phyloP scores from a whole-genome alignment of 208 protist species.

The Leptomonas pyrrhocoris region DNA sequence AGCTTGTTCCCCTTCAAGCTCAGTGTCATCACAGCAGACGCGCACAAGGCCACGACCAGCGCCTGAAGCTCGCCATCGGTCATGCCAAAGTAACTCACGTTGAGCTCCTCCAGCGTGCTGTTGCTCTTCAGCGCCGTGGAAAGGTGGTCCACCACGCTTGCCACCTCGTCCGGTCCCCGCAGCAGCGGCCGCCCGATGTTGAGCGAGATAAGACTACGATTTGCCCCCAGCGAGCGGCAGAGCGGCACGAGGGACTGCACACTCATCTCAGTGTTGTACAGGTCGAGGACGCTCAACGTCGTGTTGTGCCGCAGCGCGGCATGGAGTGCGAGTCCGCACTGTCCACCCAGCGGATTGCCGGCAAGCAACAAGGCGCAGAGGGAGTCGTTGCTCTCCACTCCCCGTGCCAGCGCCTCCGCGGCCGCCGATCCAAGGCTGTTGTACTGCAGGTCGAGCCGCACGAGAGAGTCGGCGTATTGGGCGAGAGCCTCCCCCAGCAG shows the following conservation, averaged over 20 bases:
- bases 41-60: slow-evolving; percentile 55
- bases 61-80: slow-evolving; percentile 48
- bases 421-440: slow-evolving; percentile 61
- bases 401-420: slow-evolving; percentile 43
- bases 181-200: slow-evolving; percentile 73
- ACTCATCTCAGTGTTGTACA: slow-evolving; percentile 56
- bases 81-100: slow-evolving; percentile 59
- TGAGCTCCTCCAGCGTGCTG: slow-evolving; percentile 46
- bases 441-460: slow-evolving; percentile 60
- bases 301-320: slow-evolving; percentile 40
- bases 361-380: slow-evolving; percentile 41
- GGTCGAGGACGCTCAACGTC: slow-evolving; percentile 50
- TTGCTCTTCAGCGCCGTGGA: slow-evolving; percentile 51
- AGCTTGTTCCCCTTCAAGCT: slow-evolving; percentile 72
- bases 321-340: slow-evolving; percentile 41
- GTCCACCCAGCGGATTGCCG: slow-evolving; percentile 64
- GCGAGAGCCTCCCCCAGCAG: slow-evolving; percentile 51
- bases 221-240: slow-evolving; percentile 36
- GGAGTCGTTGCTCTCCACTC: slow-evolving; percentile 28
- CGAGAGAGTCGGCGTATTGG: slow-evolving; percentile 35
- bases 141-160: slow-evolving; percentile 73
- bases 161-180: slow-evolving; percentile 58
- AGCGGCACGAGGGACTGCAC: slow-evolving; percentile 68
- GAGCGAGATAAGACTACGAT: slow-evolving; percentile 52
- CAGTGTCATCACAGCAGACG: slow-evolving; percentile 45